phyloP scores from a whole-genome alignment of 164 flowering plant genomes.

The Chimonanthus praecox region DNA sequence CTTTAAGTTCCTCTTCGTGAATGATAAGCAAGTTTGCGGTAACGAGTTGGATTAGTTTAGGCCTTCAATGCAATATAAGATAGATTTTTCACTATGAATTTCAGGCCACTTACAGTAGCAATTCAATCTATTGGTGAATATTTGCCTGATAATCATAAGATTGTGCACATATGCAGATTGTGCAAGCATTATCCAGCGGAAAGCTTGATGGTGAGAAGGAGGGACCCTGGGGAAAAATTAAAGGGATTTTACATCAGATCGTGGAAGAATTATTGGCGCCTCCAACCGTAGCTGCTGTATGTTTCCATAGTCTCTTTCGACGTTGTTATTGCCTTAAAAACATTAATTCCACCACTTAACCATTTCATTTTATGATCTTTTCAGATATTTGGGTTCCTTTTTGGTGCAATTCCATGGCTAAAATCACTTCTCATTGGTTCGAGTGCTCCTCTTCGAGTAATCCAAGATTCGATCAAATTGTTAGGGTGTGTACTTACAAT shows the following conservation, averaged over 20 bases:
- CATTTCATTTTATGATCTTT: background rate
- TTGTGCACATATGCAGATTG: slow-evolving; percentile 13
- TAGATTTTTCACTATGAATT: no score
- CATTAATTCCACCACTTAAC: background rate
- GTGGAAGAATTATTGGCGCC: slow-evolving; percentile 75
- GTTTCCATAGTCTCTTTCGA: slow-evolving; percentile 15
- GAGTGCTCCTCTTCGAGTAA: slow-evolving; percentile 68
- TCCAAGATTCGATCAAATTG: slow-evolving; percentile 63
- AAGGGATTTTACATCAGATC: slow-evolving; percentile 37
- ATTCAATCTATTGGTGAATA: no score
- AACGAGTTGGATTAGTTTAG: no score
- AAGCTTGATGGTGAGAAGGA: slow-evolving; percentile 5
- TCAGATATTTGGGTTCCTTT: slow-evolving; percentile 58
- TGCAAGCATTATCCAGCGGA: background rate
- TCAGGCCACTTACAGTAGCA: no score
- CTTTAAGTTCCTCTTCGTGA: no score
- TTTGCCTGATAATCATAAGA: background rate
- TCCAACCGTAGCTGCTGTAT: slow-evolving; percentile 77
- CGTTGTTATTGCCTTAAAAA: background rate
- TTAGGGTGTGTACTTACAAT: slow-evolving; percentile 55
- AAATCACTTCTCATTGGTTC: slow-evolving; percentile 67
- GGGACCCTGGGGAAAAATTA: slow-evolving; percentile 2
- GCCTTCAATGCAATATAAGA: no score
- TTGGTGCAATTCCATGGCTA: slow-evolving; percentile 69
- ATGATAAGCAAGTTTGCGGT: no score